Percentiles rank a stretch among this genome's conserved stretches.
phyloP scores from a whole-genome alignment of 371 early-diverging fungal species.

The Ordospora colligata region DNA sequence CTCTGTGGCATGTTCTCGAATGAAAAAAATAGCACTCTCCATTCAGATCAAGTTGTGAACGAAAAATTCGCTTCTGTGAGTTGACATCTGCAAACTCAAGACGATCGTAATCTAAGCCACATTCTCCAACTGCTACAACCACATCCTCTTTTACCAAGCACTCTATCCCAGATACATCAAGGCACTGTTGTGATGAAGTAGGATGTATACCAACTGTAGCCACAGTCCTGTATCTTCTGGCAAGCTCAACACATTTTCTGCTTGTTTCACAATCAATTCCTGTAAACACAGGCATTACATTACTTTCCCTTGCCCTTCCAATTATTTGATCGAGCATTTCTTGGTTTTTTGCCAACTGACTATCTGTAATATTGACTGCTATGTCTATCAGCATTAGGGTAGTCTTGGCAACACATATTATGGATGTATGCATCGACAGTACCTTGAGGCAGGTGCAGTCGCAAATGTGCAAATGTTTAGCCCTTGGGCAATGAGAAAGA shows the following conservation, averaged over 20 bases:
- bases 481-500: conserved; percentile 37
- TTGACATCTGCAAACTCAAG: conserved; percentile 56
- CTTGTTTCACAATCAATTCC: conserved; percentile 39
- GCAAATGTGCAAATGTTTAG: not conserved
- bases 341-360: conserved; percentile 25
- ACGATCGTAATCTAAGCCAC: conserved; percentile 64
- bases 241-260: conserved; percentile 20
- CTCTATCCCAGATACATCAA: not conserved
- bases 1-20: conserved; percentile 60
- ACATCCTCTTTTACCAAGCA: conserved; percentile 60
- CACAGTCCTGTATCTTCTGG: conserved; percentile 46
- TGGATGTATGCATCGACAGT: not conserved
- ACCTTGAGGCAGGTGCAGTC: not conserved
- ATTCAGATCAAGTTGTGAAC: conserved; percentile 57
- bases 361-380: conserved; percentile 51
- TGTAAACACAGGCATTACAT: conserved; percentile 51
- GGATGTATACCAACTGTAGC: conserved; percentile 57
- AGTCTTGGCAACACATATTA: not conserved
- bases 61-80: conserved; percentile 62
- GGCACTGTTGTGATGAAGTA: not conserved
- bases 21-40: conserved; percentile 62
- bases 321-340: conserved; percentile 23
- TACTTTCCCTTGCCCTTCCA: not conserved
- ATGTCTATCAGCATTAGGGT: conserved; percentile 52
- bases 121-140: conserved; percentile 66